Evolutionary conservation across 2,329 filamentous ascomycete species (phyloP), one percentile per base, ranked within the genome.

Genomic region (Diaporthe aspalathi): DNA sequence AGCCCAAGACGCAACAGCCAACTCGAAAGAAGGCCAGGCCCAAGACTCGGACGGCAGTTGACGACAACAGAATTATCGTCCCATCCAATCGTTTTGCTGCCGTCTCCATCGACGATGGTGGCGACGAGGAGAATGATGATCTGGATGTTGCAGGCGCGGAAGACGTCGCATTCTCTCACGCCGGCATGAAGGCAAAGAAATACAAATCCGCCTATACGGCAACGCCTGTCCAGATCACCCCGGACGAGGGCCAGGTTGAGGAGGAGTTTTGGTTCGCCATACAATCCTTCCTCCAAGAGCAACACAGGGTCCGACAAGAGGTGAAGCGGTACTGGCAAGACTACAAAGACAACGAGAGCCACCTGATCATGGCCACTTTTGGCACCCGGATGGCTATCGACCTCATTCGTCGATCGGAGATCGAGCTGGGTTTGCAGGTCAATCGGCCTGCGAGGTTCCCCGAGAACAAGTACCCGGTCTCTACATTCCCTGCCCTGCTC

Each of bases 231-330:
- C 53, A 47, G 17, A 52, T 70, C 45, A 53, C 35, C 7, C 22
- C 35, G 1, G 57, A 70, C 20, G 68, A 70, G 20, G 50, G n/a
- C 7, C 68, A 70, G 20, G 20, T 65, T 8, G 56, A 66, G 35
- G 68, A 66, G 11, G 67, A 70, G 8, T 70, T 70, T 14, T 70
- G 67, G 67, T 54, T 70, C 17, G 53, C 53, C 32, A 70, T 70
- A 38, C 43, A 47, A 22, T 63, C 53, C 17, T 70, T 70, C 32
- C 43, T 70, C 8, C 29, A 38, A 22, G 67, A 70, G 32, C 67
- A 70, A 43, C 54, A 63, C n/a, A 63, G 32, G 43, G 35, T 70
- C 22, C 67, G 56, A 16, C 24, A 65, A 22, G 49, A 43, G 17
- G 67, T 52, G 32, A 65, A 43, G 35, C 22, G 32, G 17, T 70